Conservation (phyloP, 208 protist species). For the Blastocrithidia nonstop region DNA sequence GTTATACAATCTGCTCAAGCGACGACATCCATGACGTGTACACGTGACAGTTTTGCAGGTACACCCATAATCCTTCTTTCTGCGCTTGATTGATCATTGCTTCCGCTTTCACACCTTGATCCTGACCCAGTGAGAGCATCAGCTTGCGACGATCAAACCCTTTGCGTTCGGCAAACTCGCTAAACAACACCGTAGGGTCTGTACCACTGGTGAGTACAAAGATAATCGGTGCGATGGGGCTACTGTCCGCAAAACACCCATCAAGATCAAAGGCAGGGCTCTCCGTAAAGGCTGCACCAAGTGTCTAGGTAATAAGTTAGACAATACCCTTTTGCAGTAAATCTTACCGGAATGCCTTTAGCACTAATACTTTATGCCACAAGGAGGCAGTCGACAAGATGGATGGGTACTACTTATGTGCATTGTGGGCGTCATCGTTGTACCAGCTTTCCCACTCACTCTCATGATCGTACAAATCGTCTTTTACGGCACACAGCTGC, state of each 20-base stretch:
- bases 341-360: slow-evolving; percentile 83
- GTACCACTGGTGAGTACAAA: slow-evolving; percentile 90
- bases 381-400: slow-evolving; percentile 13
- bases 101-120: slow-evolving; percentile 86
- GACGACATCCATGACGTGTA: slow-evolving; percentile 90
- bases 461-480: slow-evolving; percentile 72
- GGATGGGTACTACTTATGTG: slow-evolving; percentile 57
- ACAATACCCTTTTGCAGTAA: slow-evolving; percentile 82
- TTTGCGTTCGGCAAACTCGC: slow-evolving; percentile 85
- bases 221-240: slow-evolving; percentile 82
- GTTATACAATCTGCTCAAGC: slow-evolving; percentile 85
- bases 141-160: slow-evolving; percentile 80
- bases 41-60: slow-evolving; percentile 93
- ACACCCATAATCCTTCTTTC: slow-evolving; percentile 86
- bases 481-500: slow-evolving; percentile 71
- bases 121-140: slow-evolving; percentile 92
- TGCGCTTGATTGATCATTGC: slow-evolving; percentile 73
- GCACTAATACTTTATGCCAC: slow-evolving; percentile 81
- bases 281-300: slow-evolving; percentile 84
- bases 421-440: slow-evolving; percentile 57
- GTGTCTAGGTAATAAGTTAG: slow-evolving; percentile 45
- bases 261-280: slow-evolving; percentile 84
- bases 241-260: slow-evolving; percentile 84
- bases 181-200: slow-evolving; percentile 88
- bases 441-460: slow-evolving; percentile 82